These are phyloP conservation scores for Fonsecaea monophora DNA, from an alignment of 2,329 filamentous ascomycete genomes.

Conservation along the genomic window DNA sequence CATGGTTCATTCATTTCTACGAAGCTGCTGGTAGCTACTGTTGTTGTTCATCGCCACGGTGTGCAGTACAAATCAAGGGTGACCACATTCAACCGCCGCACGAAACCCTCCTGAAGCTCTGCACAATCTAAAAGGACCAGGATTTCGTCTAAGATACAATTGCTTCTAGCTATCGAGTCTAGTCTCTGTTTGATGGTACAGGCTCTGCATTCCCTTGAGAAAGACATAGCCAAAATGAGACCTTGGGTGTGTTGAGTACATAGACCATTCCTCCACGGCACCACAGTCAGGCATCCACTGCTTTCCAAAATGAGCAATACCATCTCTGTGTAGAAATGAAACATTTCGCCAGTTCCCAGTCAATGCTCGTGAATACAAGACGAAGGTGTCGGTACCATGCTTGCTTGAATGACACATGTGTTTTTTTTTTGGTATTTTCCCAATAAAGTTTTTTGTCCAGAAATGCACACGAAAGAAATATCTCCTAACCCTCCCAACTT, in stretches of 20 bases:
- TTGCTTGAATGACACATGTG: constrained; percentile 16
- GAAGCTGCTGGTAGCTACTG: neutral
- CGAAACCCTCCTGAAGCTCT: neutral
- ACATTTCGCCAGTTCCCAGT: constrained; percentile 13
- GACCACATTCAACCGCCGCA: neutral
- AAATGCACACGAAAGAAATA: constrained; percentile 8
- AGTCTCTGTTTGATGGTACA: constrained; percentile 32
- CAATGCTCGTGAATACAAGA: constrained; percentile 23
- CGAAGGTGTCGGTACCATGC: constrained; percentile 10
- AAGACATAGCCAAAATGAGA: constrained; percentile 24
- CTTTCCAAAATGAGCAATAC: constrained; percentile 10
- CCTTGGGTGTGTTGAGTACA: constrained; percentile 28
- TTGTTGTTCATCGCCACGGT: neutral
- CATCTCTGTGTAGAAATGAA: constrained; percentile 5
- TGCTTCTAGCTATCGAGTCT: constrained; percentile 31
- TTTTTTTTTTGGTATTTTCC: constrained; percentile 16
- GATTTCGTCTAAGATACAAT: constrained; percentile 26
- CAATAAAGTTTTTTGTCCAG: constrained; percentile 9
- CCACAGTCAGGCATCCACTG: constrained; percentile 6
- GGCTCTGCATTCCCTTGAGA: constrained; percentile 12
- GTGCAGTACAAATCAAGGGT: neutral
- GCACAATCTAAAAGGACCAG: neutral
- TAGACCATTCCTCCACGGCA: constrained; percentile 28
- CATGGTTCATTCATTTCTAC: neutral
- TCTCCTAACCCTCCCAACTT: constrained; percentile 9